Percentiles rank a stretch among this genome's conserved stretches.
Conservation (phyloP, 2,329 filamentous ascomycete species). For the Beauveria bassiana region DNA sequence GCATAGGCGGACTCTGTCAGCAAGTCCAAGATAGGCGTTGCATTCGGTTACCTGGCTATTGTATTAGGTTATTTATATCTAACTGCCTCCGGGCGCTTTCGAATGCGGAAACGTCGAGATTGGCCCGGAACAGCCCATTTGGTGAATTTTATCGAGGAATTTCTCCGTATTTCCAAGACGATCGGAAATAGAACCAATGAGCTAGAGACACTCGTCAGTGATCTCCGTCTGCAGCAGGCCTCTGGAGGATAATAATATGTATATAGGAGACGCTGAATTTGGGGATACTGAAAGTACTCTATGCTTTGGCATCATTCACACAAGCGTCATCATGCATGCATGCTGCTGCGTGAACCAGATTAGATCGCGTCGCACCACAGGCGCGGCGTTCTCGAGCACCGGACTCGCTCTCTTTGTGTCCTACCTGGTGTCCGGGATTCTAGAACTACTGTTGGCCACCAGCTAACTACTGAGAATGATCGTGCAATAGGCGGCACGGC, state of each 20-base stretch:
- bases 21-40: slow-evolving; percentile 72
- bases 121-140: slow-evolving; percentile 38
- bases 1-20: slow-evolving; percentile 60
- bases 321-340: not conserved
- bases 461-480: too few species aligned
- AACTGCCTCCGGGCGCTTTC: slow-evolving; percentile 34
- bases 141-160: slow-evolving; percentile 46
- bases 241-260: not conserved
- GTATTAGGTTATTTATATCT: slow-evolving; percentile 76
- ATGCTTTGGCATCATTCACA: not conserved
- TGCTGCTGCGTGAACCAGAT: not conserved
- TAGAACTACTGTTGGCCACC: too few species aligned
- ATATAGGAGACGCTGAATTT: not conserved
- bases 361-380: not conserved
- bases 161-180: slow-evolving; percentile 42
- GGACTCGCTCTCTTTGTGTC: too few species aligned
- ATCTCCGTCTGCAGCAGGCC: slow-evolving; percentile 20
- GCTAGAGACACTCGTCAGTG: slow-evolving; percentile 30
- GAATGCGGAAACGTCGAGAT: slow-evolving; percentile 34
- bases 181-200: slow-evolving; percentile 37
- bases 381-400: not conserved
- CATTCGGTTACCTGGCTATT: slow-evolving; percentile 78
- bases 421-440: too few species aligned
- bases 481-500: too few species aligned
- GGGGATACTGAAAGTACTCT: not conserved